phyloP scores from a whole-genome alignment of 306 rosid genomes.

The Medicago ruthenica region DNA sequence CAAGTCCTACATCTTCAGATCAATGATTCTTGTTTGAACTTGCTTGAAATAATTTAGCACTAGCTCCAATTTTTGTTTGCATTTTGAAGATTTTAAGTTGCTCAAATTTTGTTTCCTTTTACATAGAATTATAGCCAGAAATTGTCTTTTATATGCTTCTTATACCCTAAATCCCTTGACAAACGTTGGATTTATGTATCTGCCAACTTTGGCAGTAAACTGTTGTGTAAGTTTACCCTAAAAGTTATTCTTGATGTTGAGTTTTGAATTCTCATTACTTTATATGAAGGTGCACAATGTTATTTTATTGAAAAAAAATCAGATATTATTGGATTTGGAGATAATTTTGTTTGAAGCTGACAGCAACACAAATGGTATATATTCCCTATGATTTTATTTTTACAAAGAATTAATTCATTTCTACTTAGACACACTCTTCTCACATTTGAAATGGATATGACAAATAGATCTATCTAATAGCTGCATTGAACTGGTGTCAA shows the following conservation, averaged over 20 bases:
- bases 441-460: not conserved
- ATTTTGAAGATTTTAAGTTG: constrained; percentile 26
- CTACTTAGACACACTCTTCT: not conserved
- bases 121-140: constrained; percentile 7
- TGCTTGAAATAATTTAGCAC: constrained; percentile 28
- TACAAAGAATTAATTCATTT: too few species aligned
- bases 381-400: too few species aligned
- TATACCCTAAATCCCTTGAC: not conserved
- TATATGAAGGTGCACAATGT: not conserved
- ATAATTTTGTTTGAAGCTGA: not conserved
- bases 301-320: not conserved
- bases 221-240: constrained; percentile 25
- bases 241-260: constrained; percentile 15
- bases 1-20: constrained; percentile 51
- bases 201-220: constrained; percentile 9
- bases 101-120: constrained; percentile 33
- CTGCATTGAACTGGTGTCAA: too few species aligned
- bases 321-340: not conserved
- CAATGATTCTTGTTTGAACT: constrained; percentile 42
- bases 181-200: not conserved
- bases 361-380: too few species aligned
- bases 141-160: not conserved
- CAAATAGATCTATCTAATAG: not conserved
- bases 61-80: constrained; percentile 22
- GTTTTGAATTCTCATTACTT: constrained; percentile 31